Evolutionary conservation across 208 protist genomes (phyloP), one percentile per base, ranked within the genome.

Genomic region (Leishmania major): DNA sequence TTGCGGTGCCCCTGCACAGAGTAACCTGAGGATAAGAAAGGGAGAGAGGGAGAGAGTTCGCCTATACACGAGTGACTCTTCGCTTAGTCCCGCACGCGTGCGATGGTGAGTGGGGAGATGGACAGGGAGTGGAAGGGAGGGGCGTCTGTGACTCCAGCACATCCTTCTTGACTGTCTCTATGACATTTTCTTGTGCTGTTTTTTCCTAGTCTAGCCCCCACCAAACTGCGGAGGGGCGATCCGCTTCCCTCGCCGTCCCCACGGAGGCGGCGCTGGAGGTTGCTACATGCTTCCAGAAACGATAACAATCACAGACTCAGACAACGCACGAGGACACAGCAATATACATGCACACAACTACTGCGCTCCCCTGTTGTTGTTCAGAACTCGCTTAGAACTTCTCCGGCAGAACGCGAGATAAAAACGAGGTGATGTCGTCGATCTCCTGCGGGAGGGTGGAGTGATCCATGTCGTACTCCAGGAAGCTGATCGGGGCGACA

Each of bases 401-500:
- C 49, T 86, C 80, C 13, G 93, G 92, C 57, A 97, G 83, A 57
- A 93, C 89, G 11, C 82, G 64, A 53, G 79, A 45, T 40, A 98
- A 73, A 59, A 96, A 97, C 8, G 37, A 64, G 51, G 57, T 79
- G 45, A 98, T 64, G 70, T 95, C 92, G 37, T 95, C 76, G 19
- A 98, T 88, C 84, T 98, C 96, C 66, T 95, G 64, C 31, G 85
- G 90, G 43, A 88, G 62, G 31, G 87, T 83, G 6, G 88, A 92
- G 91, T 98, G 96, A 77, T 88, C 84, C 94, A 98, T 97, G 84
- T 88, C 79, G 87, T 97, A 98, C 79, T 88, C 85, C 64, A 91
- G 85, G 28, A 96, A 87, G 37, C 86, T 88, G 25, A 96, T 80
- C 15, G 74, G 35, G 43, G 82, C 71, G 22, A 87, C 86, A 31